phyloP scores from a whole-genome alignment of 139 green algal species.

The Picochlorum sp. region DNA sequence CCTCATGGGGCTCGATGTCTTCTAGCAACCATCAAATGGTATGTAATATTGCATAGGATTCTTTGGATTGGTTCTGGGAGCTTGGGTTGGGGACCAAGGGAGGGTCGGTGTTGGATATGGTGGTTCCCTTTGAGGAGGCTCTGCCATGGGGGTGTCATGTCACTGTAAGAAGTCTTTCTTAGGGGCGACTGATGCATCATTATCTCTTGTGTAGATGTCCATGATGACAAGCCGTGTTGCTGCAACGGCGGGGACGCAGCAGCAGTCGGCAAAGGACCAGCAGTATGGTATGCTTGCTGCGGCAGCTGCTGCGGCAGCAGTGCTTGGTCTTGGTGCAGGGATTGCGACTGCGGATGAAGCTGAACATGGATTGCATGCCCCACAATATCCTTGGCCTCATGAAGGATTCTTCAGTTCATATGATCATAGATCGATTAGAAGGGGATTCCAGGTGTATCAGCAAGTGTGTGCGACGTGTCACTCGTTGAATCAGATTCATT shows the following conservation, averaged over 20 bases:
- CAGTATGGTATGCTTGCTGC: not conserved
- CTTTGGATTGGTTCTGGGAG: too few relatives aligned
- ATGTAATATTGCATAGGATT: too few relatives aligned
- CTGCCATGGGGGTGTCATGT: too few relatives aligned
- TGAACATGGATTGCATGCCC: conserved; percentile 83
- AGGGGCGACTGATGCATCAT: too few relatives aligned
- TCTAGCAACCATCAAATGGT: too few relatives aligned
- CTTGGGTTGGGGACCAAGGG: too few relatives aligned
- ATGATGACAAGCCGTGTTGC: not conserved
- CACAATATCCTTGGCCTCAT: conserved; percentile 86
- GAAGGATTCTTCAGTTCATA: conserved; percentile 83
- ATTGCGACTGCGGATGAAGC: conserved; percentile 68
- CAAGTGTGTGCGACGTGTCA: conserved; percentile 97
- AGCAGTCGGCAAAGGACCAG: not conserved
- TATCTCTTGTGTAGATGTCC: too few relatives aligned
- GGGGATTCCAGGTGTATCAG: conserved; percentile 77
- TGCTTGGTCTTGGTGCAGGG: conserved; percentile 15
- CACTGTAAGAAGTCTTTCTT: too few relatives aligned
- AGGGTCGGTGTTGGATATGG: too few relatives aligned
- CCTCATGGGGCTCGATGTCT: too few relatives aligned
- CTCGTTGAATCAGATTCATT: conserved; percentile 86
- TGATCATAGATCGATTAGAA: conserved; percentile 87
- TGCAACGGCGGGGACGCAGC: not conserved
- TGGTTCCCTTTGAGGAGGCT: too few relatives aligned
- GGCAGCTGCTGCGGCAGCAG: conserved; percentile 10